Conservation (phyloP, 441 rosid genomes). For the Omphalea diandra region DNA sequence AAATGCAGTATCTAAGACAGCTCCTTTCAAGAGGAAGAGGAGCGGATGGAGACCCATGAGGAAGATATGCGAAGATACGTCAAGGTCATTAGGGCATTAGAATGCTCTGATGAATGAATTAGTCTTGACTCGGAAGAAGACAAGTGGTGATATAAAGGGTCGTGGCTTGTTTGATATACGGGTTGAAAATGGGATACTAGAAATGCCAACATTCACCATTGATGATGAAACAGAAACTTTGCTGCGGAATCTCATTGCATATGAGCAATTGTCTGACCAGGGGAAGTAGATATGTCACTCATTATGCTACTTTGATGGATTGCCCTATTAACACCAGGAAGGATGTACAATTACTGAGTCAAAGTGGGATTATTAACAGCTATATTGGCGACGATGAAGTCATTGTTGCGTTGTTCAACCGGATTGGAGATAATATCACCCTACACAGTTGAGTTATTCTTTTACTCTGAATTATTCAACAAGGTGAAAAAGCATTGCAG, state of each 20-base stretch:
- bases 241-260: not conserved
- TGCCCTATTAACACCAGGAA: not conserved
- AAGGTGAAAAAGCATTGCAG: not conserved
- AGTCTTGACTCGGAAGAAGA: not conserved
- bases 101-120: not conserved
- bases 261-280: not conserved
- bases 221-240: constrained; percentile 17
- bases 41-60: not conserved
- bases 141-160: no score
- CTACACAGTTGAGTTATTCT: not conserved
- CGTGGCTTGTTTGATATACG: not conserved
- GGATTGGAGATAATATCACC: not conserved
- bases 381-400: constrained; percentile 7
- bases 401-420: constrained; percentile 1
- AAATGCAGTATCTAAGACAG: not conserved
- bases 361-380: constrained; percentile 8
- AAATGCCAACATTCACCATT: constrained; percentile 7
- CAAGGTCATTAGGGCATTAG: not conserved
- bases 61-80: not conserved
- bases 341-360: constrained; percentile 17
- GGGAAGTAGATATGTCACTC: not conserved
- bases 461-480: not conserved
- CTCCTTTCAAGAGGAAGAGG: not conserved
- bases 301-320: constrained; percentile 14
- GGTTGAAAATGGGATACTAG: not conserved